Base-by-base conservation (phyloP, 768 basidiomycete species). In the Tylopilus vinaceipallidus region DNA sequence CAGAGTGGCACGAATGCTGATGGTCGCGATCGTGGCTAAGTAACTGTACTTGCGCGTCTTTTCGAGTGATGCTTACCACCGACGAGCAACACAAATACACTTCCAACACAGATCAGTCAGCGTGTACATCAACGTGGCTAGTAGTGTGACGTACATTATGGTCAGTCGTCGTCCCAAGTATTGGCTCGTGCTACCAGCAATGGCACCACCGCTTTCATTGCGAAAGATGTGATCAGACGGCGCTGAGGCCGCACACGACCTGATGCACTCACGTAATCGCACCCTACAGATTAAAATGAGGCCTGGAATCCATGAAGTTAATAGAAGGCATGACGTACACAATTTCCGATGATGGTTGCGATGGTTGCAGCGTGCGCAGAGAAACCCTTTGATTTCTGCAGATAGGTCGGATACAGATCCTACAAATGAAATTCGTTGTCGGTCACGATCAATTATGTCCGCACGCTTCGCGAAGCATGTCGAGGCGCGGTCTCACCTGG, bases 81-180 rank as follows among this genome's bases (percentile, higher is more conserved):
- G 24, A 66, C 62, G 24, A 66, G 54, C 6, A 66, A 41, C 0
- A 66, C 46, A 29, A 56, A 67, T 30, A 66, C 1, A 9, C 65
- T 66, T 20, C 2, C 14, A 20, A 37, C 33, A 11, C 1, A 34
- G 16, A 30, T 49, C 12, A 45, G 45, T 14, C 11, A 44, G 20
- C 3, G 35, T 9, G 3, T 9, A 10, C 3, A 26, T 6, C 10
- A 4, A 38, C 26, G 23, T 9, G 16, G 6, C 1, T 17, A 3
- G 36, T 14, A 16, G 22, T 38, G 34, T 20, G 26, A 32, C 59
- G 35, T 46, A 59, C 60, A 91, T 72, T 60, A 91, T 90, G 10
- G 90, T 90, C 45, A 94, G 73, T n/a, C 93, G 77, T 37, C 93
- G 81, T 17, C 92, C 93, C 52, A 89, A 64, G 62, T 85, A 84